Conservation (phyloP, 257 asterid species). For the Henckelia pumila region DNA sequence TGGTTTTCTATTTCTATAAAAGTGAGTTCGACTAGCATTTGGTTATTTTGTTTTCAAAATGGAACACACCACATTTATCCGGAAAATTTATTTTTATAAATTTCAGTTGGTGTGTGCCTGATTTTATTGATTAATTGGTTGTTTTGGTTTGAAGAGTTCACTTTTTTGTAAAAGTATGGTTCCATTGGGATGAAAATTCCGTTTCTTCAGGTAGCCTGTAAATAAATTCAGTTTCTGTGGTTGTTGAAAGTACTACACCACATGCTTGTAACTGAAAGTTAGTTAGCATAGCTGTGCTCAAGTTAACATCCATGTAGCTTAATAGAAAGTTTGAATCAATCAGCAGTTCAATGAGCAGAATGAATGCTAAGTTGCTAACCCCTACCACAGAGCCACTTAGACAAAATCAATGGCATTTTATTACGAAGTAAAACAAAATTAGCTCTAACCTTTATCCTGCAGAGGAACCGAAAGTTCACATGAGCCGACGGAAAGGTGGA, state of each 20-base stretch:
- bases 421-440: not conserved
- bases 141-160: too few relatives aligned
- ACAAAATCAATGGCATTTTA: not conserved
- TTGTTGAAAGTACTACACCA: too few relatives aligned
- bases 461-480: slow-evolving; percentile 94
- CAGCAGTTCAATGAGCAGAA: not conserved
- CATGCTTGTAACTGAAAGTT: too few relatives aligned
- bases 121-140: too few relatives aligned
- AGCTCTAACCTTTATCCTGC: slow-evolving; percentile 58
- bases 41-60: not conserved
- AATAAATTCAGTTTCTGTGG: not conserved
- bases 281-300: too few relatives aligned
- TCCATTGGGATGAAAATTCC: too few relatives aligned
- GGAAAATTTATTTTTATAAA: too few relatives aligned
- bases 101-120: too few relatives aligned
- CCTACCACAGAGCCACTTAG: not conserved
- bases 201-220: not conserved
- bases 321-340: not conserved
- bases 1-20: not conserved
- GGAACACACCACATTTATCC: not conserved
- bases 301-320: too few relatives aligned
- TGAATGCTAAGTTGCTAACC: too few relatives aligned
- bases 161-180: too few relatives aligned
- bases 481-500: slow-evolving; percentile 82
- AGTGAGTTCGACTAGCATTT: not conserved